Base-by-base conservation (phyloP, 495 filamentous ascomycete species). In the Hypoxylon lienhwacheense region DNA sequence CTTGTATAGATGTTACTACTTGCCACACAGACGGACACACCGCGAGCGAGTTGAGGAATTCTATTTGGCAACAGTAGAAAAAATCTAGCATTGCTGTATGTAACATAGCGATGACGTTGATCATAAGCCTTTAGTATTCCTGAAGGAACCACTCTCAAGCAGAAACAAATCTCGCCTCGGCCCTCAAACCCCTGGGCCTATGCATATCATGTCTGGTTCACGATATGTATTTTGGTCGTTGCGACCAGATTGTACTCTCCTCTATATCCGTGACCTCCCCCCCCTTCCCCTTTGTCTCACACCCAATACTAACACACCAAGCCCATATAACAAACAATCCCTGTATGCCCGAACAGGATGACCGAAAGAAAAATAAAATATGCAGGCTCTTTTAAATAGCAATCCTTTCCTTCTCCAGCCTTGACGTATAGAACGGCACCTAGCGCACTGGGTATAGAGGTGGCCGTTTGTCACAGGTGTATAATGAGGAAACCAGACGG, bases 401-500 rank as follows among this genome's bases (percentile, higher is more conserved):
- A 49, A 49, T 43, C 36, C 40, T 43, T 42, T 41, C 34, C 48
- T 53, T 55, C 48, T 53, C 53, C 48, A 51, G 52, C 56, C 55
- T 42, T 32, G 57, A 57, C 53, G 20, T 45, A 40, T 35, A 51
- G 8, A 29, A 61, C 64, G 64, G 53, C 46, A 61, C 64, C 64
- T 61, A 55, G 53, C 64, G 64, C 64, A 66, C 64, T 66, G 64
- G 64, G 64, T 66, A 66, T 66, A 59, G 58, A 64, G 64, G 61
- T 59, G 50, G 25, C 61, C 64, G 61, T 61, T 55, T 40, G 49
- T 64, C 60, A 48, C 37, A 29, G 37, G 26, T 25, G 16, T 37
- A 31, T 31, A 34, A 39, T 35, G 29, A 46, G 16, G 31, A 60
- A 55, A 6, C 25, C 7, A 29, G 21, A n/a, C n/a, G 35, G 33